Evolutionary conservation across 352 stramenopile genomes (phyloP).

Genomic region (Globisporangium canariense): DNA sequence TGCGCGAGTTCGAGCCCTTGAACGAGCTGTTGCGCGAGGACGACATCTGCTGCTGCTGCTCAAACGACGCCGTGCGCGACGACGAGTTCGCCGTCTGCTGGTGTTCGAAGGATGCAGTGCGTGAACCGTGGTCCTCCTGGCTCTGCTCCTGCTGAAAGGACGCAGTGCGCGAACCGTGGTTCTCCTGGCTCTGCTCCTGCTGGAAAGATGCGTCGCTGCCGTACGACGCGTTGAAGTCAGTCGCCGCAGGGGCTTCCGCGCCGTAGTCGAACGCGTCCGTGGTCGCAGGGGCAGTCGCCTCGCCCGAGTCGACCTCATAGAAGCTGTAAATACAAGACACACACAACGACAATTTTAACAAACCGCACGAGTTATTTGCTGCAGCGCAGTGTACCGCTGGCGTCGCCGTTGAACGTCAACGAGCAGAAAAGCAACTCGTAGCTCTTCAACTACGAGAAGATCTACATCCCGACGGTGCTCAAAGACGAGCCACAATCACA

Average conservation of each 20-base stretch:
- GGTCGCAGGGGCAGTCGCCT: conserved; percentile 15
- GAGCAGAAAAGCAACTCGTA: background rate
- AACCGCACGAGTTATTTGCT: background rate
- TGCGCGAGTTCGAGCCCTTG: conserved; percentile 14
- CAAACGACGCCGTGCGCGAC: conserved; percentile 17
- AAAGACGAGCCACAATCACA: background rate
- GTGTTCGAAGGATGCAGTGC: no score
- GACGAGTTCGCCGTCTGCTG: conserved; percentile 9
- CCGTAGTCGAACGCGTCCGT: conserved; percentile 13
- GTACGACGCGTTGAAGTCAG: conserved; percentile 23
- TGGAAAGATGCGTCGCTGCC: conserved; percentile 14
- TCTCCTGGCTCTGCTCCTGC: conserved; percentile 18
- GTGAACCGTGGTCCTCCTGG: no score
- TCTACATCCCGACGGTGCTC: background rate
- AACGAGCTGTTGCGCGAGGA: conserved; percentile 26
- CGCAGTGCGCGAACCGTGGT: conserved; percentile 18
- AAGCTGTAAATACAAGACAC: conserved; percentile 32
- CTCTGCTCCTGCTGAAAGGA: no score
- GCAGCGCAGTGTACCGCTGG: background rate
- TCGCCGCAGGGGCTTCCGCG: conserved; percentile 12
- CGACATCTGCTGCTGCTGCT: conserved; percentile 17
- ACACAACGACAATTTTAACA: background rate
- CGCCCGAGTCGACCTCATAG: conserved; percentile 55
- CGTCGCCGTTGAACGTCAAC: background rate
- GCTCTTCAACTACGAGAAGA: conserved; percentile 17